phyloP scores from a whole-genome alignment of 306 rosid species.

The Prunus davidiana region DNA sequence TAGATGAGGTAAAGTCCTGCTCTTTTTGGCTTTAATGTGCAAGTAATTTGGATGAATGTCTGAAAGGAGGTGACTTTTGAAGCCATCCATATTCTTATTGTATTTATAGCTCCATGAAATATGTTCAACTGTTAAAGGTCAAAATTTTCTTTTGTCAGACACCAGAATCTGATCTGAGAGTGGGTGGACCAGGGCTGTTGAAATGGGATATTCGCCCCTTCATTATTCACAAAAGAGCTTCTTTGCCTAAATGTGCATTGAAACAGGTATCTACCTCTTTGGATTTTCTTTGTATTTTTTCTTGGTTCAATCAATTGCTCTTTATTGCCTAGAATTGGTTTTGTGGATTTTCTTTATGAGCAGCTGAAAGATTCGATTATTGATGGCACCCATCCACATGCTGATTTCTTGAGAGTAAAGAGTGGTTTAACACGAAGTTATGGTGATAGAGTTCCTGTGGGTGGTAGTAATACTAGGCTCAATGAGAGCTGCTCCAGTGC shows the following conservation, averaged over 20 bases:
- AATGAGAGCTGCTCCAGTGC: conserved; percentile 20
- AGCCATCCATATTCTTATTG: conserved; percentile 2
- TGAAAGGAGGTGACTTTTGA: background rate
- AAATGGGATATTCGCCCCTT: conserved; percentile 49
- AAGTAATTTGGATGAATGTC: conserved; percentile 2
- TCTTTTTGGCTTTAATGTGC: conserved; percentile 11
- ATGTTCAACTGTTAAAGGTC: conserved; percentile 11
- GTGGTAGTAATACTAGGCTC: conserved; percentile 28
- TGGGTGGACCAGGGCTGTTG: conserved; percentile 32
- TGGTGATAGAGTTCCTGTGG: conserved; percentile 15
- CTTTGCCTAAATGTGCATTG: conserved; percentile 45
- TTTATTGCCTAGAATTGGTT: conserved; percentile 16
- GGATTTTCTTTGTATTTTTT: conserved; percentile 13
- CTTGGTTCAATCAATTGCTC: conserved; percentile 5
- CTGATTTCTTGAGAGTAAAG: conserved; percentile 47
- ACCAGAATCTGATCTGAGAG: conserved; percentile 34
- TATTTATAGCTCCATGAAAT: no score
- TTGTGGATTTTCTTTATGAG: conserved; percentile 14
- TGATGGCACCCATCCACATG: conserved; percentile 52
- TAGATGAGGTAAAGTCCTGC: conserved; percentile 39
- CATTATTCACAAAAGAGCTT: conserved; percentile 49
- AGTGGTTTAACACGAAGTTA: conserved; percentile 42
- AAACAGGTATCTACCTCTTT: conserved; percentile 50
- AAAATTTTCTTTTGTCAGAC: conserved; percentile 32
- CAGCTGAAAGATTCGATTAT: conserved; percentile 70